Percentiles rank a stretch among this genome's conserved stretches.
These are phyloP conservation scores for maize (Zea mays) DNA, from an alignment of 176 grass and related monocot genomes.

Conservation along the genomic window DNA sequence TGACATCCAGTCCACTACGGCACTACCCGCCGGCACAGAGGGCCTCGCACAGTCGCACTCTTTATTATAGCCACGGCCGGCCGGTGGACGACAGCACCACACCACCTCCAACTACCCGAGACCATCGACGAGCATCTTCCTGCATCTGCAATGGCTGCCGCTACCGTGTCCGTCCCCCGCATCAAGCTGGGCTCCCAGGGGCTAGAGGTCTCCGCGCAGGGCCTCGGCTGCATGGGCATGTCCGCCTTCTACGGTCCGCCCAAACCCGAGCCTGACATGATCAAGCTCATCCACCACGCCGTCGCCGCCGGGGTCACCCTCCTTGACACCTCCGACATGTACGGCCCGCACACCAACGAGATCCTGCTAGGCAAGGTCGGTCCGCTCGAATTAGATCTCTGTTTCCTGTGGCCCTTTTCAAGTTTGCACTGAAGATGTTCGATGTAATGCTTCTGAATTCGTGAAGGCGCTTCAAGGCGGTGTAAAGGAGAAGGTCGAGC, in stretches of 20 bases:
- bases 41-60: too few species aligned
- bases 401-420: not conserved
- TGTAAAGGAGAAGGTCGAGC: slow-evolving; percentile 54
- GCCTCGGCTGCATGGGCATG: slow-evolving; percentile 92
- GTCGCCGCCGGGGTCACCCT: slow-evolving; percentile 68
- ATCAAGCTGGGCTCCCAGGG: slow-evolving; percentile 81
- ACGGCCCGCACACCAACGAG: slow-evolving; percentile 83
- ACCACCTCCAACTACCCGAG: too few species aligned
- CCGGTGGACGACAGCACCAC: not conserved
- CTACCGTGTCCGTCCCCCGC: slow-evolving; percentile 20
- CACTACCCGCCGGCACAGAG: too few species aligned
- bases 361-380: slow-evolving; percentile 69
- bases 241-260: slow-evolving; percentile 60
- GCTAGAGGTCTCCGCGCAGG: slow-evolving; percentile 70
- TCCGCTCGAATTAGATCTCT: not conserved
- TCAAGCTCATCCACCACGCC: slow-evolving; percentile 72
- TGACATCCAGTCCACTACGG: too few species aligned
- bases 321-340: slow-evolving; percentile 76
- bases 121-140: not conserved
- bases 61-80: not conserved
- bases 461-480: slow-evolving; percentile 55
- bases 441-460: not conserved
- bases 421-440: slow-evolving; percentile 17
- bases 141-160: not conserved
- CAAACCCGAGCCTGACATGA: slow-evolving; percentile 70